Conservation (phyloP, 2,329 filamentous ascomycete species). For the Huntiella savannae region DNA sequence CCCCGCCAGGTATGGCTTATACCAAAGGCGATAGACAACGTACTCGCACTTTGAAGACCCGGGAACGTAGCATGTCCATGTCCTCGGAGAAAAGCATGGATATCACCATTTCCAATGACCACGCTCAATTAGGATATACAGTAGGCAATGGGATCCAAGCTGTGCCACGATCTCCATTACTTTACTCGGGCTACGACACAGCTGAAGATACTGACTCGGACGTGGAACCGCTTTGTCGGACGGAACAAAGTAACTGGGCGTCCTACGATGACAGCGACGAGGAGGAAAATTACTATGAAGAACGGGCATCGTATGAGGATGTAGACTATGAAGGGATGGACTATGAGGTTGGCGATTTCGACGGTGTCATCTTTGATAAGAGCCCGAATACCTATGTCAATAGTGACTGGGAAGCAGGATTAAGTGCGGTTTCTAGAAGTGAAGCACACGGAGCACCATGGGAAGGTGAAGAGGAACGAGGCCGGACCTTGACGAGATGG, state of each 20-base stretch:
- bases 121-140: not conserved
- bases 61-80: too few species aligned
- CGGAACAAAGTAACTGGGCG: not conserved
- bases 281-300: not conserved
- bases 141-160: not conserved
- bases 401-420: not conserved
- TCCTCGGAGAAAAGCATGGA: too few species aligned
- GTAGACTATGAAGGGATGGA: too few species aligned
- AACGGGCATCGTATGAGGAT: not conserved
- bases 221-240: slow-evolving; percentile 5
- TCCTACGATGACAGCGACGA: not conserved
- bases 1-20: not conserved
- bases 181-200: slow-evolving; percentile 1
- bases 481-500: not conserved
- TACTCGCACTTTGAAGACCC: too few species aligned
- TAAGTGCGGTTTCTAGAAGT: not conserved
- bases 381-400: not conserved
- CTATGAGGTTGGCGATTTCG: not conserved
- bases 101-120: not conserved
- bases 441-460: not conserved
- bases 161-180: not conserved
- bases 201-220: slow-evolving; percentile 7
- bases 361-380: not conserved
- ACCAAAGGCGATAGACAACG: not conserved
- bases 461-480: slow-evolving; percentile 3